These are phyloP conservation scores for Linnemannia elongata DNA, from an alignment of 192 early-diverging fungal species.

Conservation along the genomic window DNA sequence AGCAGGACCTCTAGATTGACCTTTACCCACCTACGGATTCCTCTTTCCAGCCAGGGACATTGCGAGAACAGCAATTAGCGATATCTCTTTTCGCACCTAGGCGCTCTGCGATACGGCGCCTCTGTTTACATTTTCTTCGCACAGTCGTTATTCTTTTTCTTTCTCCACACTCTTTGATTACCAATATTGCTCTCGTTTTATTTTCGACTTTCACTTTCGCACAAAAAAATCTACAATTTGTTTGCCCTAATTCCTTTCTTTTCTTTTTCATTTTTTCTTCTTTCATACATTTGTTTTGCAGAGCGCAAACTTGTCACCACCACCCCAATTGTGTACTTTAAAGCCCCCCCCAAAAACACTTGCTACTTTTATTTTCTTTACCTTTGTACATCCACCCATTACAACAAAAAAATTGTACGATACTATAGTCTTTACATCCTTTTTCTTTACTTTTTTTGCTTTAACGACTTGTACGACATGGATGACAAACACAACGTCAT, in stretches of 20 bases:
- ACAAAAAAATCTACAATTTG: background rate
- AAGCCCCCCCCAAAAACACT: background rate
- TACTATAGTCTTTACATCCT: background rate
- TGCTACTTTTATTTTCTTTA: background rate
- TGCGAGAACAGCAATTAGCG: background rate
- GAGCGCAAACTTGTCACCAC: background rate
- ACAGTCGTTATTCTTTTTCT: background rate
- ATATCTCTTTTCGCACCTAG: background rate
- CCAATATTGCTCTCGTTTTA: background rate
- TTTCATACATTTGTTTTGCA: too few species aligned
- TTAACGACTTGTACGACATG: background rate
- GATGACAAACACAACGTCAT: too few species aligned
- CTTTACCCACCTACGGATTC: background rate
- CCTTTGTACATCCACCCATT: background rate
- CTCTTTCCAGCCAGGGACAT: background rate
- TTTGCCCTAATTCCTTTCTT: background rate
- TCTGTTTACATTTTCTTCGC: background rate
- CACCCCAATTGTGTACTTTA: background rate
- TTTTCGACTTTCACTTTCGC: background rate
- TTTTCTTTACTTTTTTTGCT: background rate
- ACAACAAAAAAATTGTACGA: background rate
- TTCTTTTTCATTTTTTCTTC: background rate
- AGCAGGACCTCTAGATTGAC: slow-evolving; percentile 25
- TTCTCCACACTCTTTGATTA: background rate
- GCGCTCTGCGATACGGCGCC: background rate